Conservation (phyloP, 148 eudicot genomes). For the Camellia lanceoleosa region DNA sequence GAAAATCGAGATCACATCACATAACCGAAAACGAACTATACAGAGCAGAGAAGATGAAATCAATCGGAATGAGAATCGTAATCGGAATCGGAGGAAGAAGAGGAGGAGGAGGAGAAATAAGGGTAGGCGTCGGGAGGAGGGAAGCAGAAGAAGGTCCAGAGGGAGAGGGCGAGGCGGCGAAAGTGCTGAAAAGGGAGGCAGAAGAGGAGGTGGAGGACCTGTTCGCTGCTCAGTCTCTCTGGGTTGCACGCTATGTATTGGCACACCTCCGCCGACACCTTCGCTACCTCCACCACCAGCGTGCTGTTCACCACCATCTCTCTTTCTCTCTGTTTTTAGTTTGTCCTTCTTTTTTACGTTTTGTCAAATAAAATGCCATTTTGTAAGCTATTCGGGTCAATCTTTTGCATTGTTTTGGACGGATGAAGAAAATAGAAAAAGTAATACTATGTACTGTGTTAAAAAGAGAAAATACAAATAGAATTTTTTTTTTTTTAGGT, state of each 20-base stretch:
- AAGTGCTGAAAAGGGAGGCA: constrained; percentile 76
- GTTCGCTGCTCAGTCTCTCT: constrained; percentile 50
- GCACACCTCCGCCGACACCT: constrained; percentile 59
- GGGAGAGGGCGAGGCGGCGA: constrained; percentile 60
- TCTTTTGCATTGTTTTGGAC: no score
- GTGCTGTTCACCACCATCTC: constrained; percentile 77
- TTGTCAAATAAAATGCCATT: no score
- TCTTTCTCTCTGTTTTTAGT: background rate
- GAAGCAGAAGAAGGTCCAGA: constrained; percentile 61
- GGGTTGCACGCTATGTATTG: constrained; percentile 91
- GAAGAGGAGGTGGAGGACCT: constrained; percentile 75
- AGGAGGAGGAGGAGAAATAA: constrained; percentile 21
- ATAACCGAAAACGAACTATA: constrained; percentile 8
- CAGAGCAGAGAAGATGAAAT: constrained; percentile 21
- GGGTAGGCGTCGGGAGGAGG: constrained; percentile 32
- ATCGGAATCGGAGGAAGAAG: constrained; percentile 21
- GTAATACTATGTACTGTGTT: no score
- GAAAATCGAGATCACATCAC: background rate
- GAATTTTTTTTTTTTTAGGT: no score
- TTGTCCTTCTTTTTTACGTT: no score
- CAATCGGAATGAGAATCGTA: constrained; percentile 32
- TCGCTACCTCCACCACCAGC: constrained; percentile 57
- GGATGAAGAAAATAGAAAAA: no score
- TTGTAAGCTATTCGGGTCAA: no score
- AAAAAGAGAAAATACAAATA: no score